Evolutionary conservation across 2,329 filamentous ascomycete species (phyloP), one percentile per base, ranked within the genome.

Genomic region (Diaporthe batatas): DNA sequence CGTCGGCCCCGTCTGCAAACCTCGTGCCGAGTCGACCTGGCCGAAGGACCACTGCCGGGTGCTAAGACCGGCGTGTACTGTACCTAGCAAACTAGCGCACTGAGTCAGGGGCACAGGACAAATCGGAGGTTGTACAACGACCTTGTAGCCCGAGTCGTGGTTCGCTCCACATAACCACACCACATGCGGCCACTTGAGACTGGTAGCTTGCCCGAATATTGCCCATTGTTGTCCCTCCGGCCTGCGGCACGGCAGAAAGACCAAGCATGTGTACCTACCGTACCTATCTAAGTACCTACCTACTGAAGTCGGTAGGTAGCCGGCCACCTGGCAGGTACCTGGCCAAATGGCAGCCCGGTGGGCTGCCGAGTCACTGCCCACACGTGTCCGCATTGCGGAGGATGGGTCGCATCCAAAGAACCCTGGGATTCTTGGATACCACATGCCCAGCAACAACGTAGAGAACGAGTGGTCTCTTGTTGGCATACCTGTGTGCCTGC

Each of bases 111-210:
- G 44, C 29, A 23, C 32, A 70, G 54, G 47, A 73, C 73, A 64
- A 74, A 73, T 73, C 71, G 71, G 58, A 70, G 62, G 47, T 21
- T 39, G 21, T 36, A 65, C 62, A 51, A 36, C 29, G 18, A 18
- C 44, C 51, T 34, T 51, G n/a, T 25, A 65, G 44, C 16, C 44
- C 44, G 51, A 51, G 59, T 65, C 42, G 21, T 36, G 36, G 16
- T 21, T 47, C 44, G 59, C 44, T 65, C 59, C 62, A 65, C 62
- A 65, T 16, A 25, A 65, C 44, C 29, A n/a, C 44, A 65, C 44
- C 62, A 51, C 62, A 29, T 25, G 59, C 29, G 59, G 44, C 25
- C 42, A 65, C 21, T 49, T 23, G 44, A 51, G 42, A 29, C 59
- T 16, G 59, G 44, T 6, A 65, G 44, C 44, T 39, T 65, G 62